Conservation (phyloP, 768 basidiomycete genomes). For the Phaeotremella fagi region DNA sequence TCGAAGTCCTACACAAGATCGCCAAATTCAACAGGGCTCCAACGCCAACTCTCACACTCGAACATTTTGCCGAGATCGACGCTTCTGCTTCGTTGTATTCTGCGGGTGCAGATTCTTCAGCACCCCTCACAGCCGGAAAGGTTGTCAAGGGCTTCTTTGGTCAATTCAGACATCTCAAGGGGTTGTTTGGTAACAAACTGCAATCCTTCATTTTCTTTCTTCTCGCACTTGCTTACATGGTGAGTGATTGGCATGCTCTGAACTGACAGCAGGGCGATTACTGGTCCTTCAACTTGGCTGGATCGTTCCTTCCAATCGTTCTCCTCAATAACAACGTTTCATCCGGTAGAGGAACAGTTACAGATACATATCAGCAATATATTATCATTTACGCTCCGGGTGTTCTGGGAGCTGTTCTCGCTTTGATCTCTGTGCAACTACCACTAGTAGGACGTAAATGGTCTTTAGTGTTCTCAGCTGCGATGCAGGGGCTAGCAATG, state of each 20-base stretch:
- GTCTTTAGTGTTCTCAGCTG: constrained; percentile 37
- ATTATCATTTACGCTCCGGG: constrained; percentile 45
- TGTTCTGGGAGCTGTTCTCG: constrained; percentile 40
- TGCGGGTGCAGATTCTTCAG: constrained; percentile 7
- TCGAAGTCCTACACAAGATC: constrained; percentile 51
- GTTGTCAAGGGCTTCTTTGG: constrained; percentile 19
- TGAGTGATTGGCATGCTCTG: constrained; percentile 26
- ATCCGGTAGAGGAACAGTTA: constrained; percentile 27
- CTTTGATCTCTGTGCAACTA: constrained; percentile 37
- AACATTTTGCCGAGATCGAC: constrained; percentile 48
- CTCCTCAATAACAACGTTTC: constrained; percentile 45
- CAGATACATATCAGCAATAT: constrained; percentile 49
- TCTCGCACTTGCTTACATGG: constrained; percentile 44
- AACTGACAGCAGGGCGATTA: constrained; percentile 23
- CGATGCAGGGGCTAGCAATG: constrained; percentile 42
- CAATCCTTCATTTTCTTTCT: constrained; percentile 41
- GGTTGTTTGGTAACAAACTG: constrained; percentile 43
- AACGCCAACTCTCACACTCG: constrained; percentile 42
- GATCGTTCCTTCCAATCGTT: constrained; percentile 48
- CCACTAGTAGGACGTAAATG: constrained; percentile 43
- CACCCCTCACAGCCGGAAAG: constrained; percentile 7
- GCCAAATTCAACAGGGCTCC: constrained; percentile 49
- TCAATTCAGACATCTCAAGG: constrained; percentile 46
- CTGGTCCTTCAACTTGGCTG: constrained; percentile 47
- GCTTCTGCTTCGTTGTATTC: constrained; percentile 13